Base-by-base conservation (phyloP, 106 monocot species). In the Apostasia ramifera region DNA sequence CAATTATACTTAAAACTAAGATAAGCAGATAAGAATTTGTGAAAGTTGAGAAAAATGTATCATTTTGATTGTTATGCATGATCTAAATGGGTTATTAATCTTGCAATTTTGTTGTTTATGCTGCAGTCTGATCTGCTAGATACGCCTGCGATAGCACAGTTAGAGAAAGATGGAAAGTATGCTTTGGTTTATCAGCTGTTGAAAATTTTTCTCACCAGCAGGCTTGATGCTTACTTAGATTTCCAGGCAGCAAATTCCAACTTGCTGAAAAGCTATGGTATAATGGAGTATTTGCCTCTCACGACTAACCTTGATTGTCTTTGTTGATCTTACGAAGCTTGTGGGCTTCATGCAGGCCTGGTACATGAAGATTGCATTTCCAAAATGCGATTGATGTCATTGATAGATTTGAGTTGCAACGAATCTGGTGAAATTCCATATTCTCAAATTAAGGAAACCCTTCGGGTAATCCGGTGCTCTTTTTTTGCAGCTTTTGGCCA, bases 121-220 rank as follows among this genome's bases (percentile, higher is more conserved):
- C 69, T 81, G 77, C 89, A 98, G 97, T 89, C 89, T 81, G 97
- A 98, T 81, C 79, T 98, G 68, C 76, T 92, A 47, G 89, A 92
- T 71, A 74, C 92, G 83, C 92, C 89, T 70, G 92, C 85, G 54
- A 80, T 98, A 59, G 62, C 12, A 14, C 97, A 92, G 66, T 73
- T 98, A 51, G 92, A 98, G 66, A 85, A 92, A 26, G 97, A 98
- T 66, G 82, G 53, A 26, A 89, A 98, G 42, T 83, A 92, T 83
- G 63, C 70, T 46, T 69, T 78, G 68, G 75, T 90, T 47, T 87
- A 87, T 57, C 73, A 87, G 75, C 81, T 98, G 6, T 58, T 98
- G 73, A 85, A 90, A 59, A 92, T 98, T 69, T 92, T 92, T 82
- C 82, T 98, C 69, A 83, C 85, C 1, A 59, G 80, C 50, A 89